Evolutionary conservation across 2,329 filamentous ascomycete genomes (phyloP).

Genomic region (Alternaria longipes): DNA sequence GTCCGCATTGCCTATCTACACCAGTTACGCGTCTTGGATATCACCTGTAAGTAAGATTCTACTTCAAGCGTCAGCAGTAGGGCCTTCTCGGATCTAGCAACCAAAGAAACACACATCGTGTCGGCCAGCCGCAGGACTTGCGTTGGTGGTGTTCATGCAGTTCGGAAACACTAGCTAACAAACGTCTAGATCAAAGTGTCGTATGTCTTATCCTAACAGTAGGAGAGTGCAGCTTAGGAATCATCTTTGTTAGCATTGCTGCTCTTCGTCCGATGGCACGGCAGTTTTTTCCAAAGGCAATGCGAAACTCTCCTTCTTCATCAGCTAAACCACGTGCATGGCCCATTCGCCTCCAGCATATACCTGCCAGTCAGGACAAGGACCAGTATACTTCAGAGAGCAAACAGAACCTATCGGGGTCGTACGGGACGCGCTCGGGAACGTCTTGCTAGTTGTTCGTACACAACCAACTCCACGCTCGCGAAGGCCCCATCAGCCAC

Average conservation of each 20-base stretch:
- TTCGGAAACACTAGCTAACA: background rate
- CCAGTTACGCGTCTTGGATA: slow-evolving; percentile 29
- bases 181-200: slow-evolving; percentile 26
- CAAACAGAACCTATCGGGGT: slow-evolving; percentile 6
- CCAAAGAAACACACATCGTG: background rate
- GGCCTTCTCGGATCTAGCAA: background rate
- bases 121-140: background rate
- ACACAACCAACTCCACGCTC: background rate
- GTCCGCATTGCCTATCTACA: slow-evolving; percentile 32
- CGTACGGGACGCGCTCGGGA: background rate
- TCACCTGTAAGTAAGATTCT: slow-evolving; percentile 32
- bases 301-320: slow-evolving; percentile 8
- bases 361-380: slow-evolving; percentile 3
- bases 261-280: slow-evolving; percentile 36
- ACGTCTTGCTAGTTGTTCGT: background rate
- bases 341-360: slow-evolving; percentile 2
- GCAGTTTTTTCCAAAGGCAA: slow-evolving; percentile 27
- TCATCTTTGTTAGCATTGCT: slow-evolving; percentile 41
- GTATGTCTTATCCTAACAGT: slow-evolving; percentile 36
- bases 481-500: background rate
- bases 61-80: background rate
- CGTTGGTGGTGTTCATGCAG: background rate
- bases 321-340: slow-evolving; percentile 4
- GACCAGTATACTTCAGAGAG: background rate
- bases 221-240: slow-evolving; percentile 42